Conservation (phyloP, 78 protist species). For the slime mould (Dictyostelium discoideum) region dicty_2.7 NC_007088.5:4922501-4923000, state of each 20-base stretch:
- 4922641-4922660: too few species aligned
- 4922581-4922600: neutral
- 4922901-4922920: neutral
- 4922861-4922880: neutral
- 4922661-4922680: too few species aligned
- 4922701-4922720: neutral
- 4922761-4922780: too few species aligned
- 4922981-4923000: neutral
- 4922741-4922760: neutral
- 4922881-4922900: neutral
- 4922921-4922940: neutral
- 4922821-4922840: neutral
- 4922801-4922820: neutral
- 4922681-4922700: neutral
- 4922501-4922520: constrained; percentile 56
- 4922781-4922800: neutral
- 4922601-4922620: neutral
- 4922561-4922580: constrained; percentile 48
- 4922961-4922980: neutral
- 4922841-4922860: neutral
- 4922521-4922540: neutral
- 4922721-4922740: neutral
- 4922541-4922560: constrained; percentile 3
- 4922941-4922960: constrained; percentile 22
- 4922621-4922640: too few species aligned